phyloP scores from a whole-genome alignment of 2,329 filamentous ascomycete species.

The Chrysosporium keratinophilum region DNA sequence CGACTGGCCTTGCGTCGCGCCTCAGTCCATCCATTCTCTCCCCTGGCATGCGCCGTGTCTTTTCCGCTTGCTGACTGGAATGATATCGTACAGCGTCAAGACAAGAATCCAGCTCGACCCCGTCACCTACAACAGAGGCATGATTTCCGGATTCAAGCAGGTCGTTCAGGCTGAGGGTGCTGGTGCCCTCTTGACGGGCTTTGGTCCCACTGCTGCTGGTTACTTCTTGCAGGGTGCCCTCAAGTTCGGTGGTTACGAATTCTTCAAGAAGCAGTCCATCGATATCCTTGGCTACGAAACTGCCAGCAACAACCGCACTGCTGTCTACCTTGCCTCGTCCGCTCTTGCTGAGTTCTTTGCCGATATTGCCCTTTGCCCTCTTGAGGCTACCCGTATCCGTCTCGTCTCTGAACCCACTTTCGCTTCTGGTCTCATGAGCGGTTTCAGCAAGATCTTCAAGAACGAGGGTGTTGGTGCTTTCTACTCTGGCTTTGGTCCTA shows the following conservation, averaged over 20 bases:
- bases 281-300: slow-evolving; percentile 67
- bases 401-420: slow-evolving; percentile 81
- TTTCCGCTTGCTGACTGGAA: slow-evolving; percentile 18
- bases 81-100: slow-evolving; percentile 59
- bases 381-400: slow-evolving; percentile 88
- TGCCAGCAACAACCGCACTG: slow-evolving; percentile 67
- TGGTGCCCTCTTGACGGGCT: slow-evolving; percentile 73
- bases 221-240: slow-evolving; percentile 92
- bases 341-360: slow-evolving; percentile 55
- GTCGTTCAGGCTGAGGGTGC: slow-evolving; percentile 76
- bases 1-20: not conserved
- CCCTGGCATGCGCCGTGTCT: not conserved
- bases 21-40: not conserved
- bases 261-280: slow-evolving; percentile 91
- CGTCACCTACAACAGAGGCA: slow-evolving; percentile 73
- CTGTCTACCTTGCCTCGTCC: slow-evolving; percentile 63
- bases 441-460: slow-evolving; percentile 73
- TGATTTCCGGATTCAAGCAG: slow-evolving; percentile 78
- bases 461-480: slow-evolving; percentile 75
- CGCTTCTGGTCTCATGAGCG: slow-evolving; percentile 65
- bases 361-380: slow-evolving; percentile 65
- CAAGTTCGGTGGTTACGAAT: slow-evolving; percentile 92
- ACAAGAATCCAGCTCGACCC: slow-evolving; percentile 91
- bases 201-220: slow-evolving; percentile 74
- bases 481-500: slow-evolving; percentile 84